Evolutionary conservation across 2,329 filamentous ascomycete genomes (phyloP), one percentile per base, ranked within the genome.

Genomic region (Magnaporthiopsis rhizophila): DNA sequence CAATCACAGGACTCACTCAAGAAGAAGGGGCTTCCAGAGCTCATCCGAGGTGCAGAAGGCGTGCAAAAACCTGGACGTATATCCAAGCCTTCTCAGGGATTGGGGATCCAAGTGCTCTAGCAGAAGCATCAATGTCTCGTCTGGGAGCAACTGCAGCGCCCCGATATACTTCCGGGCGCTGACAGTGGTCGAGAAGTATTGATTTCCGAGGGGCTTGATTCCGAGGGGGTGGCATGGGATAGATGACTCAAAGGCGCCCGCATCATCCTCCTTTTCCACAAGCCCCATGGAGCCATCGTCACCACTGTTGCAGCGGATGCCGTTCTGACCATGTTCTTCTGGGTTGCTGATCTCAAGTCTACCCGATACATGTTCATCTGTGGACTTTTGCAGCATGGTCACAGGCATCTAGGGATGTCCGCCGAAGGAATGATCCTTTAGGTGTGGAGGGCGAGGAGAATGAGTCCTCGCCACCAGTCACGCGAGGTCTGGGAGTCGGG

Each of bases 191-290:
- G 86, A 86, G 58, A 94, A 83, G 61, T 83, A 88, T 69, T 88
- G 87, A 78, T 99, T 98, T 53, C 94, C 95, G 66, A 89, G 83
- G 1, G 95, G 94, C 73, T 92, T 95, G 68, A 98, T 82, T 38
- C 89, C 89, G 60, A 97, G 80, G 53, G 92, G 92, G 79, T 98
- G 94, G 56, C 82, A 80, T 62, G 89, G 89, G 63, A 96, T 88
- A 59, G 85, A 84, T 68, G 76, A 72, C 66, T 72, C 73, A 66
- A 63, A 58, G 26, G 21, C 57, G 30, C 24, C 30, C 50, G 32
- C 53, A 45, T 59, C 53, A 11, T 32, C 32, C 15, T 36, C 58
- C 6, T 58, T 21, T 28, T 26, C 15, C 24, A 18, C 26, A 5
- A 58, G 24, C 26, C 1, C 11, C 30, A 50, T 34, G 50, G 62